Base-by-base conservation (phyloP, 345 rosid genomes). In the Trapa bicornis region DNA sequence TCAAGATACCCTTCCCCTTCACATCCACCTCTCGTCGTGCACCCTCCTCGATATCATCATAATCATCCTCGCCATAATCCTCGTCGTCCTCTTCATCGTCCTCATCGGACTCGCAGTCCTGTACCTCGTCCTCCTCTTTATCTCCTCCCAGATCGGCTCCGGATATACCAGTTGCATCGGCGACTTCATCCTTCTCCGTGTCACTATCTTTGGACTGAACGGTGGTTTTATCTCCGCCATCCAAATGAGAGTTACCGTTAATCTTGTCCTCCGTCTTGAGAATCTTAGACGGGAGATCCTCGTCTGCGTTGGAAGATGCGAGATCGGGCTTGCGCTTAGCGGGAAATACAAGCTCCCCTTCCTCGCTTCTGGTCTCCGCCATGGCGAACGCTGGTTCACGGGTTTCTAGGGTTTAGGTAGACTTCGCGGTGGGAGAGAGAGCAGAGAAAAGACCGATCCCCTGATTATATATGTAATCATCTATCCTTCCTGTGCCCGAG, bases 1-100 rank as follows among this genome's bases (percentile, higher is more conserved):
- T 82, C 65, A 79, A 68, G 37, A 63, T 68, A 16, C 79, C 79
- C 67, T 73, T 77, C 11, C 75, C 75, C 65, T 68, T 71, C 71
- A 13, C 15, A 29, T 76, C 77, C 37, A 48, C 64, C 62, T 1
- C 67, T 13, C 5, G 42, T 17, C 43, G 63, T 41, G 37, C 54
- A 8, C 37, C 70, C 2, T 72, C 76, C 0, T 72, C 79, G 0
- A 73, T 82, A 0, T 75, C 80, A 0, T 67, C 67, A 14, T 61
- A 60, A 4, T 45, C 66, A 0, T 67, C 75, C 0, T 65, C 68
- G 0, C 43, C 73, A 0, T 70, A 57, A 0, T 71, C 73, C 0
- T 65, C 68, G 2, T 42, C 73, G 4, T 65, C 57, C 33, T 54
- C 73, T 13, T 71, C 65, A 3, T 71, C 37, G 1, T 63, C 68